phyloP scores from a whole-genome alignment of 2,329 filamentous ascomycete genomes.

The Aspergillus ibericus region DNA sequence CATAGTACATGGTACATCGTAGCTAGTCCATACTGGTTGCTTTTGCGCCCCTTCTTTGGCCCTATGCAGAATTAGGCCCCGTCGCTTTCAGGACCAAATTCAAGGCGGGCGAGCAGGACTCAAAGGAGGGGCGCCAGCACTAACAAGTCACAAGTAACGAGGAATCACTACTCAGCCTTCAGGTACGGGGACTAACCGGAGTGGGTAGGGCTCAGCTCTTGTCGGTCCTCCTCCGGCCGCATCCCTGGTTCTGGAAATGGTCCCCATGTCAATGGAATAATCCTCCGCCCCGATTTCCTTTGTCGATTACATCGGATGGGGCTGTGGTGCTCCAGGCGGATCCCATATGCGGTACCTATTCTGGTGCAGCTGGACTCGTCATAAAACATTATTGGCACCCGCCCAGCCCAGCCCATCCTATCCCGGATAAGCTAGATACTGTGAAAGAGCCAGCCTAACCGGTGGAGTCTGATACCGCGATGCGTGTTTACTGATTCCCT shows the following conservation, averaged over 20 bases:
- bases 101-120: neutral
- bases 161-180: slow-evolving; percentile 7
- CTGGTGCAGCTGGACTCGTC: slow-evolving; percentile 16
- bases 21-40: neutral
- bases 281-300: slow-evolving; percentile 4
- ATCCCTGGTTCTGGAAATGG: slow-evolving; percentile 13
- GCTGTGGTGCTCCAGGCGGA: slow-evolving; percentile 2
- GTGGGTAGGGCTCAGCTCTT: neutral
- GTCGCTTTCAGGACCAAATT: neutral
- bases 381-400: slow-evolving; percentile 11
- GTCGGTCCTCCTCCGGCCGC: neutral
- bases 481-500: neutral
- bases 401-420: neutral
- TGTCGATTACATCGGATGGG: slow-evolving; percentile 1
- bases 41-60: slow-evolving; percentile 1
- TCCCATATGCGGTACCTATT: slow-evolving; percentile 8
- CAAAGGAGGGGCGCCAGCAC: neutral
- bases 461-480: slow-evolving; percentile 5
- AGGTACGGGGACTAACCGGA: slow-evolving; percentile 3
- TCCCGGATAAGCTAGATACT: neutral
- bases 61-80: neutral
- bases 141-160: too few species aligned
- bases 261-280: slow-evolving; percentile 7
- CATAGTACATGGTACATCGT: neutral
- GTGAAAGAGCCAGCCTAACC: neutral